phyloP scores from a whole-genome alignment of 2,329 filamentous ascomycete genomes.

The Epichloe aotearoae region DNA sequence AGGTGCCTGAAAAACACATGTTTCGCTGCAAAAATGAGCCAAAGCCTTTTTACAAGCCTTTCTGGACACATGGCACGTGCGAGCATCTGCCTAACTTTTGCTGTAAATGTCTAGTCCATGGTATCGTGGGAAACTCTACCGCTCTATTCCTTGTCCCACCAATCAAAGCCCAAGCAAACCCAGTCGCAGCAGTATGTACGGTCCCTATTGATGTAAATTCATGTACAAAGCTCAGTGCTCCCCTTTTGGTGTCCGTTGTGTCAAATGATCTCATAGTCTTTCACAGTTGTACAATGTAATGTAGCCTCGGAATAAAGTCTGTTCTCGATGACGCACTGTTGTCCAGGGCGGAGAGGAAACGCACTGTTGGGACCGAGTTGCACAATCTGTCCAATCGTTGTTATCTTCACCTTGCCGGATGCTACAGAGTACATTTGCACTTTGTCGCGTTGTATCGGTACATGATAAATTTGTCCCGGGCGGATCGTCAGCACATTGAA shows the following conservation, averaged over 20 bases:
- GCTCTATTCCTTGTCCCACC: too few relatives aligned
- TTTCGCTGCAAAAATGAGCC: background rate
- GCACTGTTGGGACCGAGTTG: conserved; percentile 30
- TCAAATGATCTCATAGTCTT: conserved; percentile 9
- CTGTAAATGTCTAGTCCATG: too few relatives aligned
- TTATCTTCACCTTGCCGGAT: conserved; percentile 27
- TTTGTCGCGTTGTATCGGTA: conserved; percentile 15
- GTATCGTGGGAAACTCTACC: too few relatives aligned
- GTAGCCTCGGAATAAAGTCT: conserved; percentile 29
- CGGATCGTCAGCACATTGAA: conserved; percentile 29
- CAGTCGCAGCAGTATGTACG: too few relatives aligned
- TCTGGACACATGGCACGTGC: too few relatives aligned
- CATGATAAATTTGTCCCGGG: conserved; percentile 22
- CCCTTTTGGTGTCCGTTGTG: too few relatives aligned
- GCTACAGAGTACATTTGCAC: conserved; percentile 27
- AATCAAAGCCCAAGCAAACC: too few relatives aligned
- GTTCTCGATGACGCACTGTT: conserved; percentile 27
- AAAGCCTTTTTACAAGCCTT: background rate
- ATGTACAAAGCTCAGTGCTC: too few relatives aligned
- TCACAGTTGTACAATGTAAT: conserved; percentile 27
- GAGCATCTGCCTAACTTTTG: too few relatives aligned
- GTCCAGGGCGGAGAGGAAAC: conserved; percentile 28
- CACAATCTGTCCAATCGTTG: conserved; percentile 23
- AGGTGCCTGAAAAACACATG: too few relatives aligned
- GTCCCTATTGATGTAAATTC: too few relatives aligned